These are phyloP conservation scores for Boletales sp. DNA, from an alignment of 768 basidiomycete genomes.

Conservation along the genomic window DNA sequence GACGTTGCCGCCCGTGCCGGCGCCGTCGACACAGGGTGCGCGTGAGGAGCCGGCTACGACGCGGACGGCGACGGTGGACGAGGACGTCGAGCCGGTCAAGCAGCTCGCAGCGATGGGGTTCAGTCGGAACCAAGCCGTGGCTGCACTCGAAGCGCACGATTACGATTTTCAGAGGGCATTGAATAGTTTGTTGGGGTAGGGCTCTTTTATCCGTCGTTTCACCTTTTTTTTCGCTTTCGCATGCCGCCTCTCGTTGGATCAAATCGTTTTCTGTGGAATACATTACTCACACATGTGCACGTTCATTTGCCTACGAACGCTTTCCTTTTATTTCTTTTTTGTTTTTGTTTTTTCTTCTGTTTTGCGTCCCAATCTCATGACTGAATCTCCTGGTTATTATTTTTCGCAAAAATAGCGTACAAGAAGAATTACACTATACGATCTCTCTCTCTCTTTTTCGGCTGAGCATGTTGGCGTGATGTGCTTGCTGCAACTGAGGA, in stretches of 20 bases:
- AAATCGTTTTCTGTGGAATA: conserved; percentile 15
- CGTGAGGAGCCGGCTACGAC: no score
- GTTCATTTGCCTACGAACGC: conserved; percentile 22
- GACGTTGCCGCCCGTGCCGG: conserved; percentile 41
- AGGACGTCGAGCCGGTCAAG: conserved; percentile 74
- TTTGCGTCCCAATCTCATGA: conserved; percentile 2
- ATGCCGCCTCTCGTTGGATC: no score
- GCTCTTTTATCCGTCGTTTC: no score
- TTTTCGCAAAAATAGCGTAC: conserved; percentile 4
- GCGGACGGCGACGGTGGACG: conserved; percentile 54
- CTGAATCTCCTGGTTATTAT: conserved; percentile 14
- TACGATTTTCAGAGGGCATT: conserved; percentile 81
- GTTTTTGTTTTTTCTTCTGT: neutral
- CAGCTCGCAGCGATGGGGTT: conserved; percentile 91
- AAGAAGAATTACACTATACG: neutral
- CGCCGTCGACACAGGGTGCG: conserved; percentile 10
- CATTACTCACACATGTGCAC: conserved; percentile 24
- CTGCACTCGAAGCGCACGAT: conserved; percentile 77
- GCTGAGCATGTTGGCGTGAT: no score
- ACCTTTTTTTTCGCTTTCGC: no score
- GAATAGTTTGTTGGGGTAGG: conserved; percentile 58
- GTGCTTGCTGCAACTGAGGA: no score
- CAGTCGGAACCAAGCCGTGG: conserved; percentile 73
- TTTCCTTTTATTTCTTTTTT: neutral
- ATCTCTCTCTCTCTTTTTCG: no score